Evolutionary conservation across 495 filamentous ascomycete genomes (phyloP), one percentile per base, ranked within the genome.

Genomic region (Monascus purpureus): DNA sequence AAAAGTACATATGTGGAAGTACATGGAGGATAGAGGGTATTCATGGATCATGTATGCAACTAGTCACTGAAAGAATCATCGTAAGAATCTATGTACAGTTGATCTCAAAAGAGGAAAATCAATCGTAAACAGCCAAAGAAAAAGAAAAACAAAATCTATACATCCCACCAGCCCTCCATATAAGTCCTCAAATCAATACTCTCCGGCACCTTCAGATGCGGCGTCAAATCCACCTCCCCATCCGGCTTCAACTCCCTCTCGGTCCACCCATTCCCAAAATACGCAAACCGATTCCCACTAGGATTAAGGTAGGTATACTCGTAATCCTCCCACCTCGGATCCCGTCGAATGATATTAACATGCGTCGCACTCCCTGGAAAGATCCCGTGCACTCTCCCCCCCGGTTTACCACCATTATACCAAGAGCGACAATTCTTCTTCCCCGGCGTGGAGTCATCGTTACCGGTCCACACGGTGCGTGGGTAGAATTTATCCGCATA

Each of bases 241-340:
- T 44, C 51, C 11, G 50, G 44, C 14, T 29, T 29, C 17, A 41
- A 23, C 40, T 72, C 68, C 27, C 54, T 51, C 25, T 30, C 40
- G 13, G 64, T 69, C 61, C 59, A 71, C 0, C 70, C 69, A 55
- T 72, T 72, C 1, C 70, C 70, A 50, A 74, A 67, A 33, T 57
- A 72, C 26, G 59, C 68, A 45, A 70, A 73, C n/a, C 66, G 47
- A 52, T 73, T 73, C 3, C 59, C 63, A 33, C 52, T 59, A 0
- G 42, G 38, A 13, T 54, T 57, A 14, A 51, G 32, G 44, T 75
- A 73, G 34, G 61, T 63, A 47, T 75, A 81, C 35, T 82, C 76
- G 56, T 61, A 82, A 44, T 83, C 77, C 51, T 83, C 77, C 74
- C 75, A 82, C 9, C 78, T 55, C 1, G 75, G 75, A 28, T 77